Evolutionary conservation across 192 early-diverging fungal genomes (phyloP), one percentile per base, ranked within the genome.

Genomic region (Chytriomyces confervae): DNA sequence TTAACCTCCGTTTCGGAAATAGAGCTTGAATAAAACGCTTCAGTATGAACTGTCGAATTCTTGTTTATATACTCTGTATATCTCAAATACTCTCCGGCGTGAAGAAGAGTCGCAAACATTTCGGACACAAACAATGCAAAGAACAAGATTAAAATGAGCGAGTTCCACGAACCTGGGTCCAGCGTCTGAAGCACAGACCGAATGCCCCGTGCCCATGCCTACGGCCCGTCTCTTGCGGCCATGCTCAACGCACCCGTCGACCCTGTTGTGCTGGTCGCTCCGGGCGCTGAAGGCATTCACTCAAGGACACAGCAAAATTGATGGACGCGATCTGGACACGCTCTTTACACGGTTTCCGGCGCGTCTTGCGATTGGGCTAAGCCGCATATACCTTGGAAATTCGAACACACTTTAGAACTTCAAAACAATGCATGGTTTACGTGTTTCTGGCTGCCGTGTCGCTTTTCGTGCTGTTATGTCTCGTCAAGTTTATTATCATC

Each of bases 1-100:
- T 92, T 73, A 79, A 88, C 7, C 77, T 93, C 36, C 36, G 36
- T 36, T 36, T 36, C 3, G 36, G 36, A 36, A 36, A 36, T 36
- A 36, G 36, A 36, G 36, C 36, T 36, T 36, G 36, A 36, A 36
- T 36, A 36, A 36, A 36, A 36, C 36, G 36, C 36, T 36, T 36
- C 36, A 36, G 1, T 36, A 36, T 36, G 36, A 36, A 3, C 0
- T 36, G 36, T 36, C 36, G 36, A 36, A 36, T 36, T 36, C 36
- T 36, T 36, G 36, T 36, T 2, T 36, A 4, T 0, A 4, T 36
- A 36, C 36, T 36, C 0, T 36, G 36, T 36, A 36, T 2, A 36
- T 36, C 36, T 36, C 36, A 4, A 36, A 36, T 36, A 36, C 36
- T 36, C 36, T 2, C 2, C 36, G 4, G 36, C 36, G 4, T 36